Conservation (phyloP, 2,329 filamentous ascomycete genomes). For the Trichoderma lentiforme region DNA sequence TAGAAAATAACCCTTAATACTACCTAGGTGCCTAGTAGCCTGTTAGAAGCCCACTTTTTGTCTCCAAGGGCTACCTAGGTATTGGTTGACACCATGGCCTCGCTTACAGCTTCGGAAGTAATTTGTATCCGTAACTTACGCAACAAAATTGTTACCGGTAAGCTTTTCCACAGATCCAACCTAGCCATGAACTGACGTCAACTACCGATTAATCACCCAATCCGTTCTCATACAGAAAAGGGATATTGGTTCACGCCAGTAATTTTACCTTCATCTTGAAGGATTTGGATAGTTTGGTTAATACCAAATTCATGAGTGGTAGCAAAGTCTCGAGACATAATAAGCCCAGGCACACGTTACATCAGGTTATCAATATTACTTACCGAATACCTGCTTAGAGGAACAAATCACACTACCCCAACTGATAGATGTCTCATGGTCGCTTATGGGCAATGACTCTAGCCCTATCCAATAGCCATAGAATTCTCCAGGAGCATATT, state of each 20-base stretch:
- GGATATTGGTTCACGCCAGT: background rate
- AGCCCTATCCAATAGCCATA: background rate
- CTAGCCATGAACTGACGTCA: too few relatives aligned
- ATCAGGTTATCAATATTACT: background rate
- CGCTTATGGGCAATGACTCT: background rate
- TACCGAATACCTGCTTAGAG: background rate
- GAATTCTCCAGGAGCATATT: background rate
- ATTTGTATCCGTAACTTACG: too few relatives aligned
- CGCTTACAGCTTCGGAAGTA: too few relatives aligned
- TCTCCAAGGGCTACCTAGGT: too few relatives aligned
- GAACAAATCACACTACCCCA: background rate
- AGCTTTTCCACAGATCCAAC: too few relatives aligned
- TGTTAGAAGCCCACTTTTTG: too few relatives aligned
- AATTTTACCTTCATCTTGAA: background rate
- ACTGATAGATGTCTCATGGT: background rate
- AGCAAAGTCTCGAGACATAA: background rate
- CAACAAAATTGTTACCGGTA: too few relatives aligned
- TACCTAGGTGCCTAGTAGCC: too few relatives aligned
- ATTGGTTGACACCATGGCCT: too few relatives aligned
- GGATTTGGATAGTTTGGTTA: background rate
- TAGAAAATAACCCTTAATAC: too few relatives aligned
- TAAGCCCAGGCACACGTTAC: background rate
- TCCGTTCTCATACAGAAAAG: background rate
- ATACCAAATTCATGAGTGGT: background rate
- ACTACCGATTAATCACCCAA: background rate